These are phyloP conservation scores for Phlyctochytrium bullatum DNA, from an alignment of 192 early-diverging fungal species.

Conservation along the genomic window DNA sequence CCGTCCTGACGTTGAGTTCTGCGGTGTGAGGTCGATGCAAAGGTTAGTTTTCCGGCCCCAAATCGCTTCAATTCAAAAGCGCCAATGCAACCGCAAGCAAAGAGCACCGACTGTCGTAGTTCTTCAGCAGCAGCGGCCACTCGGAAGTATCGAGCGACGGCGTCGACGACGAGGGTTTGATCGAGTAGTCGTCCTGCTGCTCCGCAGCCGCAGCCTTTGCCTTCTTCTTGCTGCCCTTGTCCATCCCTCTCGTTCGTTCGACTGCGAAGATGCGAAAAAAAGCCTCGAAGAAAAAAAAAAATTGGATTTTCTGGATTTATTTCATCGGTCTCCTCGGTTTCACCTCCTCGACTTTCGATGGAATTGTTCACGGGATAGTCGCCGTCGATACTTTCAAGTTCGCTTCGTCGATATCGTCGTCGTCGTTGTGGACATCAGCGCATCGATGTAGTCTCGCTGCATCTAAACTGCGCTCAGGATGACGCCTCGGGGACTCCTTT, in stretches of 20 bases:
- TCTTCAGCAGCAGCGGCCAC: constrained; percentile 96
- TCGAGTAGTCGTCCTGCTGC: constrained; percentile 41
- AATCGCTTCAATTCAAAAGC: not conserved
- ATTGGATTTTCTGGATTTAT: no score
- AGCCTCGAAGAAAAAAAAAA: no score
- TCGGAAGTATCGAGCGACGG: constrained; percentile 85
- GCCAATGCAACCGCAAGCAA: not conserved
- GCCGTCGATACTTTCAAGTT: no score
- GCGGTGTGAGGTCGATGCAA: not conserved
- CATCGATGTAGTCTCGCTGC: no score
- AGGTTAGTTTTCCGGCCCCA: not conserved
- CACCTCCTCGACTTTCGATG: no score
- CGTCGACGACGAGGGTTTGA: constrained; percentile 80
- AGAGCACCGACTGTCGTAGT: constrained; percentile 17
- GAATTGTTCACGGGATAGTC: no score
- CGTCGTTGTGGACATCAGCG: no score
- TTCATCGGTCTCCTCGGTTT: no score
- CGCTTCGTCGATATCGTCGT: no score
- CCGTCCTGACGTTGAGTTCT: constrained; percentile 93
- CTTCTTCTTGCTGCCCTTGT: constrained; percentile 12
- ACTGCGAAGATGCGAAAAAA: no score
- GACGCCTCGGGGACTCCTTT: no score
- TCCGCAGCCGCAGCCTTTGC: constrained; percentile 11
- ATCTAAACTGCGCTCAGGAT: no score
- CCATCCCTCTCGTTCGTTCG: not conserved